Evolutionary conservation across 2,329 filamentous ascomycete species (phyloP).

Genomic region (Cordyceps cateniannulata): DNA sequence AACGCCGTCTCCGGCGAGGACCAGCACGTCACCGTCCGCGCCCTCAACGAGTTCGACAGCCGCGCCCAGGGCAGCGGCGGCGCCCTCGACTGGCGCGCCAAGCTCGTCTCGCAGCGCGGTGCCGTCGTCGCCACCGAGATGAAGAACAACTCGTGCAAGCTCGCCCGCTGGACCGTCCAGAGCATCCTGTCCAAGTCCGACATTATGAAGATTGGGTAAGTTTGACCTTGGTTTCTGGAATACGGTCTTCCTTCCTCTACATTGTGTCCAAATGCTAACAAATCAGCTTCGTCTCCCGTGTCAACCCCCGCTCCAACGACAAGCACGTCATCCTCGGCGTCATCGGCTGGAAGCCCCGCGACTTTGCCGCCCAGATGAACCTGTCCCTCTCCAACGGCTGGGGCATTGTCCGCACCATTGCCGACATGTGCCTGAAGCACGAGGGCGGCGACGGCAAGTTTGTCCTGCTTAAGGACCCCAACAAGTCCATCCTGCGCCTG

Average conservation of each 20-base stretch:
- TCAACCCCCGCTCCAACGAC: constrained; percentile 85
- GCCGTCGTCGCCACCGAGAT: constrained; percentile 98
- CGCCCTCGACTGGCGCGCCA: constrained; percentile 93
- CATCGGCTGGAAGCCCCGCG: constrained; percentile 93
- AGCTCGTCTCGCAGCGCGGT: constrained; percentile 90
- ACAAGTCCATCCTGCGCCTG: constrained; percentile 88
- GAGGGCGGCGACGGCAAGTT: constrained; percentile 73
- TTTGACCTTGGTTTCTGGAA: background rate
- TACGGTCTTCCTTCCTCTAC: too few relatives aligned
- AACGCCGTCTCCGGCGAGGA: constrained; percentile 89
- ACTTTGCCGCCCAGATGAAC: constrained; percentile 98
- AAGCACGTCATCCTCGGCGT: constrained; percentile 95
- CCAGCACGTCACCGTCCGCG: constrained; percentile 87
- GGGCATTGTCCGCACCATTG: constrained; percentile 97
- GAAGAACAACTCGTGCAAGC: constrained; percentile 99
- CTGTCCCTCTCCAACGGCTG: constrained; percentile 93
- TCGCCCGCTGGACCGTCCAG: constrained; percentile 95
- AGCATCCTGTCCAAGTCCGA: constrained; percentile 96
- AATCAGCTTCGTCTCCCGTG: constrained; percentile 82
- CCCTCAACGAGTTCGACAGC: constrained; percentile 97
- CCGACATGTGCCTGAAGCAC: constrained; percentile 70
- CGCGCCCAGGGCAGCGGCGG: constrained; percentile 94
- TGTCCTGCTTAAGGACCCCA: constrained; percentile 82
- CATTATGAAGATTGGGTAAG: constrained; percentile 93
- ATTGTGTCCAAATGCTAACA: constrained; percentile 21